Percentiles rank a stretch among this genome's conserved stretches.
Conservation (phyloP, 2,329 filamentous ascomycete species). For the Polychaeton citri region DNA sequence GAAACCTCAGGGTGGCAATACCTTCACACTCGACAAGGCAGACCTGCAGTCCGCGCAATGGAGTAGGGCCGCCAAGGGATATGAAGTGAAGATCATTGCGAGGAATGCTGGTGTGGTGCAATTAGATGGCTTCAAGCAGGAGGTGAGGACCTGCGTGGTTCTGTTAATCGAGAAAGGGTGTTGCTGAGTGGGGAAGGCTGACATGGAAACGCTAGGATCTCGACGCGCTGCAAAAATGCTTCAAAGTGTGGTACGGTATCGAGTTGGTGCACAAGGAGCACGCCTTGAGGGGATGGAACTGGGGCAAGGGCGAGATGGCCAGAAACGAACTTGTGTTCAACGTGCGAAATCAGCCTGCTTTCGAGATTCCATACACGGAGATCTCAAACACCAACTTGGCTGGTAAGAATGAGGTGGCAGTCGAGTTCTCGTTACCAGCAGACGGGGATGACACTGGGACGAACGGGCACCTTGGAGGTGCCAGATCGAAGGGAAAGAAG, state of each 20-base stretch:
- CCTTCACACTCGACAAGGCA: conserved; percentile 79
- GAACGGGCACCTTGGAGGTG: conserved; percentile 62
- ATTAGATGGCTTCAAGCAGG: conserved; percentile 86
- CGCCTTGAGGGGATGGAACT: conserved; percentile 93
- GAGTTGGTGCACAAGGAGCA: conserved; percentile 88
- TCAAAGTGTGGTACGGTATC: conserved; percentile 97
- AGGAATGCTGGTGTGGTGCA: conserved; percentile 77
- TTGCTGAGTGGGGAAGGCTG: conserved; percentile 1
- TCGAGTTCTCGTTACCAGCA: conserved; percentile 73
- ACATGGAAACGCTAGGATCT: conserved; percentile 48
- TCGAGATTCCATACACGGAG: conserved; percentile 93
- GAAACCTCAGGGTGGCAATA: conserved; percentile 84
- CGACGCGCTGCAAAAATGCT: conserved; percentile 78
- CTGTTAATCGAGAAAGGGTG: background rate
- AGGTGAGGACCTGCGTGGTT: conserved; percentile 34
- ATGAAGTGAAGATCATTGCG: conserved; percentile 83
- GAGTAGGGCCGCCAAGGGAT: conserved; percentile 85
- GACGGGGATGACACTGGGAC: conserved; percentile 59
- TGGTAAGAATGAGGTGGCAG: conserved; percentile 92
- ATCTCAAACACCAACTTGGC: conserved; percentile 96
- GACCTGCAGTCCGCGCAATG: conserved; percentile 83
- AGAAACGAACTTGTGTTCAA: conserved; percentile 94
- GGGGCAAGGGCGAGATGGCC: conserved; percentile 94
- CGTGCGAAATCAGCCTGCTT: conserved; percentile 89
- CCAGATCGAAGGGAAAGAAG: conserved; percentile 69